Conservation (phyloP, 441 rosid genomes). For the Erodium texanum region DNA sequence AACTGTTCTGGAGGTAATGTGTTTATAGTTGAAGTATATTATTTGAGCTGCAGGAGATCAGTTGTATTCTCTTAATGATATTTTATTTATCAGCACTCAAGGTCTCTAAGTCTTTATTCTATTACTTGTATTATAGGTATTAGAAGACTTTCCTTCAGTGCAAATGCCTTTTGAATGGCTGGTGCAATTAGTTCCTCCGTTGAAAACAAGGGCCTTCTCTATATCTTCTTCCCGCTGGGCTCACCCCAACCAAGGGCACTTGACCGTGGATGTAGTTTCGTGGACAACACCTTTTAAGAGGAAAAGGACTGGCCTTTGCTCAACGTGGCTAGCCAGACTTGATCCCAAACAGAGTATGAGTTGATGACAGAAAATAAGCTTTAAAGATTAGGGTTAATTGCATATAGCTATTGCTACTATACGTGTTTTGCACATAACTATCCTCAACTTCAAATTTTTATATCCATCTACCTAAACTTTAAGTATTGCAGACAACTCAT, state of each 20-base stretch:
- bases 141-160: constrained; percentile 91
- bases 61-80: no score
- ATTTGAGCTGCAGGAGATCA: constrained; percentile 2
- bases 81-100: no score
- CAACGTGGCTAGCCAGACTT: constrained; percentile 75
- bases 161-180: constrained; percentile 92
- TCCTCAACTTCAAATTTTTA: no score
- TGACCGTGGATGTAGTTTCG: constrained; percentile 74
- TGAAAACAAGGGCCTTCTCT: constrained; percentile 81
- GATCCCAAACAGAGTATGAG: constrained; percentile 55
- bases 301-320: constrained; percentile 71
- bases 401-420: no score
- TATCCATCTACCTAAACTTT: no score
- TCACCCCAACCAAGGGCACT: constrained; percentile 75
- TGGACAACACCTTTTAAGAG: constrained; percentile 86
- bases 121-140: constrained; percentile 39
- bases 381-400: neutral
- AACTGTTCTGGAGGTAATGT: constrained; percentile 77
- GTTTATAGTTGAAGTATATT: constrained; percentile 4
- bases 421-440: no score
- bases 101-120: no score
- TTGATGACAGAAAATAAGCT: neutral
- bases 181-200: constrained; percentile 80
- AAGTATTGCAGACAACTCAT: no score
- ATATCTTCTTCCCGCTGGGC: constrained; percentile 78